A percentile compares a stretch with the other conserved stretches of the same genome.
Conservation (phyloP, 805 yeast species). For the Ogataea pini region DNA sequence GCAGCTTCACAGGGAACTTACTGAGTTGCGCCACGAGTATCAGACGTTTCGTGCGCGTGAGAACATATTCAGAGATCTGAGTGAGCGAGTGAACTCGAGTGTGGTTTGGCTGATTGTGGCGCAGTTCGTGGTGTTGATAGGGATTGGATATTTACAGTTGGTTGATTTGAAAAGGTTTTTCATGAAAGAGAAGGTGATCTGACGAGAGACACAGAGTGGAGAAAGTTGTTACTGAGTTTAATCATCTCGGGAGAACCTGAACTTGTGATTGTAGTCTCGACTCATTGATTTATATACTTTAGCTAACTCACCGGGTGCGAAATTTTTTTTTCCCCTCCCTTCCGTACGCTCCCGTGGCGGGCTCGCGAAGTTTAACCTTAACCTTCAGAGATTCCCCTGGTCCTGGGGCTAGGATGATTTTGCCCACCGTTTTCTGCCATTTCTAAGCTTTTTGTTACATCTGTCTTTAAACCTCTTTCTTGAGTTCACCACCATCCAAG, state of each 20-base stretch:
- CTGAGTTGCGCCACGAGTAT: slow-evolving; percentile 66
- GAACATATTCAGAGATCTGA: slow-evolving; percentile 70
- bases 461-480: neutral
- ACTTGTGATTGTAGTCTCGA: no score
- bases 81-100: slow-evolving; percentile 72
- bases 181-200: slow-evolving; percentile 83
- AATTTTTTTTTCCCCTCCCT: neutral
- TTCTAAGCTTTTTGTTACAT: neutral
- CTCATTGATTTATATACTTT: no score
- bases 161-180: slow-evolving; percentile 78
- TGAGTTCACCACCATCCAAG: neutral
- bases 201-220: no score
- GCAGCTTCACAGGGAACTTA: slow-evolving; percentile 54
- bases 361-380: neutral
- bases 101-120: slow-evolving; percentile 74
- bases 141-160: slow-evolving; percentile 75
- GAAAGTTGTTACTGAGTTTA: no score
- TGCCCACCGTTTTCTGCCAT: slow-evolving; percentile 1
- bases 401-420: neutral
- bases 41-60: slow-evolving; percentile 65
- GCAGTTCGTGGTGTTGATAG: slow-evolving; percentile 66
- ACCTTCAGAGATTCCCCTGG: no score
- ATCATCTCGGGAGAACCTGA: no score
- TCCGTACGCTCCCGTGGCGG: slow-evolving; percentile 1
- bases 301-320: no score